Evolutionary conservation across 169 alveolate species (phyloP).

Genomic region (Theileria annulata): DNA sequence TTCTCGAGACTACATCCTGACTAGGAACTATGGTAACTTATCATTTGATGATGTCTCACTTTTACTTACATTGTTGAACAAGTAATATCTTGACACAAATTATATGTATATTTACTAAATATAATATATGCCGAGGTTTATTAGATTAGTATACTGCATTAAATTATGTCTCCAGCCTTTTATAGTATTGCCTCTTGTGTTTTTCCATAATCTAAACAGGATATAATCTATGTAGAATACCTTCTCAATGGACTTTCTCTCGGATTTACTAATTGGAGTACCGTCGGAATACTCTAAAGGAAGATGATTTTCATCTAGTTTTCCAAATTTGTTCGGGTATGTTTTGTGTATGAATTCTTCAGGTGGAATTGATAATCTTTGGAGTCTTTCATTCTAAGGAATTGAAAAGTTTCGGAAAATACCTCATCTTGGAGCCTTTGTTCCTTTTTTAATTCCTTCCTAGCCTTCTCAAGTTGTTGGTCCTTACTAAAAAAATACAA

Average conservation of each 20-base stretch:
- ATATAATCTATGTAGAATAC: neutral
- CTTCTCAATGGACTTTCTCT: slow-evolving; percentile 64
- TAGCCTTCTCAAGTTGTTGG: slow-evolving; percentile 34
- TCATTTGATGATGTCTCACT: neutral
- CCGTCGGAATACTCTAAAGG: slow-evolving; percentile 62
- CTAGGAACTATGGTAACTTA: slow-evolving; percentile 1
- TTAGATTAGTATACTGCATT: neutral
- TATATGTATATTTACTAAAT: neutral
- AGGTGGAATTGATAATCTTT: slow-evolving; percentile 38
- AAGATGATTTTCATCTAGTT: slow-evolving; percentile 54
- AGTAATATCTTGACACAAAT: neutral
- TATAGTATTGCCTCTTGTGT: slow-evolving; percentile 37
- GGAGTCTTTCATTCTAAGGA: slow-evolving; percentile 35
- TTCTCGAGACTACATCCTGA: slow-evolving; percentile 4
- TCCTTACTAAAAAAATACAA: slow-evolving; percentile 35
- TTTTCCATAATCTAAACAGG: slow-evolving; percentile 48
- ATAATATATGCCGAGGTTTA: neutral
- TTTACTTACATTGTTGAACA: neutral
- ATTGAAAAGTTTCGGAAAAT: neutral
- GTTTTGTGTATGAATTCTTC: slow-evolving; percentile 48
- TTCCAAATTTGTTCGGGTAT: slow-evolving; percentile 66
- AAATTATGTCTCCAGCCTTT: slow-evolving; percentile 8
- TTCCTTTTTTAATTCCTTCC: slow-evolving; percentile 51
- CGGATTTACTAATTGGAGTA: slow-evolving; percentile 53
- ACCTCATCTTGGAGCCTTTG: slow-evolving; percentile 56